These are phyloP conservation scores for Leptographium radiaticola DNA, from an alignment of 2,329 filamentous ascomycete genomes.

Conservation along the genomic window DNA sequence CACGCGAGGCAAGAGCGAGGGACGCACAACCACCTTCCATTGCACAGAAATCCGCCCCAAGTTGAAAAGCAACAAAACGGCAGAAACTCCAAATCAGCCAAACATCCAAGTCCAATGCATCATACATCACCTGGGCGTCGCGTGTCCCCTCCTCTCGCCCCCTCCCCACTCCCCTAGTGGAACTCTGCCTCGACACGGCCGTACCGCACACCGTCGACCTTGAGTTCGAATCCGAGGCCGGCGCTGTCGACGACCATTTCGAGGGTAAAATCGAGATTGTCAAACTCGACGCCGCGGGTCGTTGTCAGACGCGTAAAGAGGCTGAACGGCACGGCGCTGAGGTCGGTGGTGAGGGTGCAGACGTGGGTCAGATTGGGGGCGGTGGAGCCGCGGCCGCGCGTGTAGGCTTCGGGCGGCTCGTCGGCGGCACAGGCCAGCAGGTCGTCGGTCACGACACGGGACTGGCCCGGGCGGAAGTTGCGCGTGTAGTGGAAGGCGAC, in stretches of 20 bases:
- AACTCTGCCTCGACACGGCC: conserved; percentile 69
- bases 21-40: too few relatives aligned
- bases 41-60: too few relatives aligned
- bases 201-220: conserved; percentile 66
- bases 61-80: too few relatives aligned
- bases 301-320: conserved; percentile 66
- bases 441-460: conserved; percentile 66
- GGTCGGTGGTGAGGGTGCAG: conserved; percentile 68
- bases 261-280: conserved; percentile 69
- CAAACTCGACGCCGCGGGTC: conserved; percentile 67
- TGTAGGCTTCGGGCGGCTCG: conserved; percentile 46
- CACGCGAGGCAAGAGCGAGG: too few relatives aligned
- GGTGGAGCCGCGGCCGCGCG: conserved; percentile 18
- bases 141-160: too few relatives aligned
- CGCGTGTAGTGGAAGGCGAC: conserved; percentile 78
- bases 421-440: conserved; percentile 64
- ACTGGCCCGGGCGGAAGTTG: conserved; percentile 70
- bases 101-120: background rate
- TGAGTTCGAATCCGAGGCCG: conserved; percentile 62
- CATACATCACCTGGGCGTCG: background rate
- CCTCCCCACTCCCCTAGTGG: conserved; percentile 31
- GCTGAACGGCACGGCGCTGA: conserved; percentile 60
- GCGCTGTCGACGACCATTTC: conserved; percentile 76
- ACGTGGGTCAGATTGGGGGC: conserved; percentile 49
- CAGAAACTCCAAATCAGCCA: background rate